Evolutionary conservation across 495 filamentous ascomycete genomes (phyloP), one percentile per base, ranked within the genome.

Genomic region (Trichocladium antarcticum): DNA sequence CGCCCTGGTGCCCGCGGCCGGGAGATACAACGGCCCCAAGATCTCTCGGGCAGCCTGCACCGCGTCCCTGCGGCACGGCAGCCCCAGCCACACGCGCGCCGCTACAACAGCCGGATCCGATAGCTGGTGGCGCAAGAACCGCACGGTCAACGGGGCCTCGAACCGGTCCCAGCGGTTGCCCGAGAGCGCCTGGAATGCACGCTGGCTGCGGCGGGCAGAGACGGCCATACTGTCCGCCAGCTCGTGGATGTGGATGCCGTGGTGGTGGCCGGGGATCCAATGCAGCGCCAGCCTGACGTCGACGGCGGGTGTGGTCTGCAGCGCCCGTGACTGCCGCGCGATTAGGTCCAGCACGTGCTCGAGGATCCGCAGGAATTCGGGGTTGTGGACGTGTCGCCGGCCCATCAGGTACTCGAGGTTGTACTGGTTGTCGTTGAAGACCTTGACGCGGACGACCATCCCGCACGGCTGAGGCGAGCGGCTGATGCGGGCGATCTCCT

Each of bases 371-470:
- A 11, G 9, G 5, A 10, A 32, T 2, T 32, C 4, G 2, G 5
- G 31, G 31, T 10, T 2, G 11, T 3, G 31, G 31, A 32, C 2
- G 19, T 10, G 1, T 1, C 37, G 20, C 27, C 2, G 1, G n/a
- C 11, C 37, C 37, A 5, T 27, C 19, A 44, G 10, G 12, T 35
- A 44, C 10, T 34, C 8, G 3, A 44, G 4, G 19, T 44, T 44
- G 19, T 6, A 22, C 42, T 34, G 34, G 19, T 35, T 32, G 42
- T 44, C 42, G 42, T 44, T 44, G 29, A 44, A 44, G 17, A 44
- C 35, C 3, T 24, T 29, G 10, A 44, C 16, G 11, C n/a, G 8
- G 5, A 37, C 3, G 0, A 16, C 14, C 16, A 8, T 21, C 37
- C 37, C 1, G 19, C 37, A 5, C 21, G 6, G 4, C 3, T 6